phyloP scores from a whole-genome alignment of 352 stramenopile genomes.

The Pythium coloratum region DNA sequence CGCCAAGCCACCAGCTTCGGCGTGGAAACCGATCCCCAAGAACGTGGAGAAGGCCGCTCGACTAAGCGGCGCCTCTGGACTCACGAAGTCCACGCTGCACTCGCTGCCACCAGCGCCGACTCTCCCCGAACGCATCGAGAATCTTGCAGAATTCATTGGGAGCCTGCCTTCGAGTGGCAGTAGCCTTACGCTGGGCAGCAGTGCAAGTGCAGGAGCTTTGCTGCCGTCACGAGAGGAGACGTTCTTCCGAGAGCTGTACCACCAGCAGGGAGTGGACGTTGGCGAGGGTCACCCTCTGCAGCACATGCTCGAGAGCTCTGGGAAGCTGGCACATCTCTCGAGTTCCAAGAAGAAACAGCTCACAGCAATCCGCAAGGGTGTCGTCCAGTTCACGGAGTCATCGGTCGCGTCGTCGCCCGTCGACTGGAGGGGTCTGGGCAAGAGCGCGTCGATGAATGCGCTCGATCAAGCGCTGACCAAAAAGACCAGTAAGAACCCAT shows the following conservation, averaged over 20 bases:
- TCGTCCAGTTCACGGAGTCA: conserved; percentile 13
- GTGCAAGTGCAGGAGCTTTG: not conserved
- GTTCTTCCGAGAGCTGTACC: conserved; percentile 73
- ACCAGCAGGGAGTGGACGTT: conserved; percentile 44
- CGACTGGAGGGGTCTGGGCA: conserved; percentile 20
- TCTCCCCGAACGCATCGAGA: conserved; percentile 61
- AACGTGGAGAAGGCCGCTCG: not conserved
- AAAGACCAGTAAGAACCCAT: conserved; percentile 17
- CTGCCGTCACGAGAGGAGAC: conserved; percentile 47
- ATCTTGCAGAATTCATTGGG: conserved; percentile 38
- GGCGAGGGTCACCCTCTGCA: conserved; percentile 55
- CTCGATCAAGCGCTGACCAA: conserved; percentile 41
- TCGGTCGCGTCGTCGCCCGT: not conserved
- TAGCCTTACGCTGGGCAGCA: not conserved
- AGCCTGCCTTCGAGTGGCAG: not conserved
- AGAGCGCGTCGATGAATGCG: conserved; percentile 38
- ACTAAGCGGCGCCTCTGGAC: conserved; percentile 11
- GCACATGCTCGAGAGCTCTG: conserved; percentile 70
- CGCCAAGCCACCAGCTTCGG: conserved; percentile 48
- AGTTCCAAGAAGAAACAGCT: conserved; percentile 43
- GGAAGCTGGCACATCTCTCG: conserved; percentile 39
- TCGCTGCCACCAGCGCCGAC: conserved; percentile 44
- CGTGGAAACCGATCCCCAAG: conserved; percentile 55
- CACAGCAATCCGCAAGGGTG: conserved; percentile 34
- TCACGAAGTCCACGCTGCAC: conserved; percentile 19